Percentiles rank a stretch among this genome's conserved stretches.
These are phyloP conservation scores for button mushroom (Agaricus bisporus) DNA, from an alignment of 768 basidiomycete species.

Conservation along the genomic window DNA sequence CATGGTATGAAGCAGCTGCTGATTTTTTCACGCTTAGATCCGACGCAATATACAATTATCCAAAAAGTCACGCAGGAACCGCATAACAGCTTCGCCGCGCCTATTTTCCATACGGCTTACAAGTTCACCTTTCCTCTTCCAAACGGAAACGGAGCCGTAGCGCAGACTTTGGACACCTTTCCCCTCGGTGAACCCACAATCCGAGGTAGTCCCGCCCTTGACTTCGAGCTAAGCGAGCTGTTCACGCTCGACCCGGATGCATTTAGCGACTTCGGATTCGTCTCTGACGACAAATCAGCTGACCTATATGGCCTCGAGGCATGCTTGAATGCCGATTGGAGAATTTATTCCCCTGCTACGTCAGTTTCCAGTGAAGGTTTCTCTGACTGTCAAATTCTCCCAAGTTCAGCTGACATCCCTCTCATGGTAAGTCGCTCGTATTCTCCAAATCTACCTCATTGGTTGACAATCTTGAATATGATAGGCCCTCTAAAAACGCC, in stretches of 20 bases:
- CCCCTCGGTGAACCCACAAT: conserved; percentile 5
- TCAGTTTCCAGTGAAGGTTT: conserved; percentile 4
- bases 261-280: conserved; percentile 2
- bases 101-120: conserved; percentile 54
- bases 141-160: conserved; percentile 6
- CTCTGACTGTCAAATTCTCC: background rate
- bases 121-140: conserved; percentile 37
- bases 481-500: conserved; percentile 1
- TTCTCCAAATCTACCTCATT: background rate
- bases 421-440: background rate
- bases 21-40: conserved; percentile 37
- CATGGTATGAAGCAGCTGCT: background rate
- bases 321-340: conserved; percentile 6
- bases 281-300: conserved; percentile 7
- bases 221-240: conserved; percentile 9
- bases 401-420: background rate
- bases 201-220: conserved; percentile 1
- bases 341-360: conserved; percentile 3
- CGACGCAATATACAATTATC: conserved; percentile 57
- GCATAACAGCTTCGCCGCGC: conserved; percentile 15
- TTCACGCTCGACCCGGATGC: conserved; percentile 10
- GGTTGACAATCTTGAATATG: background rate
- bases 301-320: conserved; percentile 10
- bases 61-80: conserved; percentile 49
- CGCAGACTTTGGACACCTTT: conserved; percentile 5